These are phyloP conservation scores for Candolleomyces eurysporus DNA, from an alignment of 768 basidiomycete genomes.

Conservation along the genomic window DNA sequence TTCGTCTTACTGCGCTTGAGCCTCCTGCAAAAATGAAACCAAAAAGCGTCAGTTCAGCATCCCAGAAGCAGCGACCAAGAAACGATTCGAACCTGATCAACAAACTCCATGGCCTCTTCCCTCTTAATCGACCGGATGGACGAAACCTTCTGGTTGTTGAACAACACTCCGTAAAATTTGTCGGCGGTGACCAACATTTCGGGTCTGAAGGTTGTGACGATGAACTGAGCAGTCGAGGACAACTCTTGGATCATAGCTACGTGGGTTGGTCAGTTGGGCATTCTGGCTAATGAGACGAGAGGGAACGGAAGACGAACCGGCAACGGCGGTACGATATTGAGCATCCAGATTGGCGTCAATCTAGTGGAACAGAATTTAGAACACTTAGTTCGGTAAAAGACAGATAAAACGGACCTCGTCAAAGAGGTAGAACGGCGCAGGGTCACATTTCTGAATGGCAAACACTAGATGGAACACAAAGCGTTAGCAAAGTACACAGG, in stretches of 20 bases:
- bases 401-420: conserved; percentile 65
- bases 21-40: conserved; percentile 20
- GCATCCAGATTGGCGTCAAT: conserved; percentile 98
- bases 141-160: conserved; percentile 94
- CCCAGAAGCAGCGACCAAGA: not conserved
- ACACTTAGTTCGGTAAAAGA: not conserved
- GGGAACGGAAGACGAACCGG: conserved; percentile 54
- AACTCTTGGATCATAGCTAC: conserved; percentile 93
- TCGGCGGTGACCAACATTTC: conserved; percentile 96
- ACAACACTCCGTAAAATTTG: conserved; percentile 95
- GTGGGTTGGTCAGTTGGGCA: not conserved
- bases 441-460: conserved; percentile 98
- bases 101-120: conserved; percentile 92
- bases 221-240: conserved; percentile 87
- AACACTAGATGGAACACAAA: conserved; percentile 60
- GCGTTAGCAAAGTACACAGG: not conserved
- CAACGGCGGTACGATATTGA: conserved; percentile 95
- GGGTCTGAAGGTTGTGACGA: conserved; percentile 96
- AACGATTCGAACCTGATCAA: conserved; percentile 66
- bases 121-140: conserved; percentile 83
- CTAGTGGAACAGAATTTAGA: conserved; percentile 29
- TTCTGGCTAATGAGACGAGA: not conserved
- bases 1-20: conserved; percentile 26
- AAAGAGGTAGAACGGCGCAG: conserved; percentile 98
- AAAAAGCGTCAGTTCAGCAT: not conserved